Conservation (phyloP, 805 yeast species). For the Spathaspora boniae region DNA sequence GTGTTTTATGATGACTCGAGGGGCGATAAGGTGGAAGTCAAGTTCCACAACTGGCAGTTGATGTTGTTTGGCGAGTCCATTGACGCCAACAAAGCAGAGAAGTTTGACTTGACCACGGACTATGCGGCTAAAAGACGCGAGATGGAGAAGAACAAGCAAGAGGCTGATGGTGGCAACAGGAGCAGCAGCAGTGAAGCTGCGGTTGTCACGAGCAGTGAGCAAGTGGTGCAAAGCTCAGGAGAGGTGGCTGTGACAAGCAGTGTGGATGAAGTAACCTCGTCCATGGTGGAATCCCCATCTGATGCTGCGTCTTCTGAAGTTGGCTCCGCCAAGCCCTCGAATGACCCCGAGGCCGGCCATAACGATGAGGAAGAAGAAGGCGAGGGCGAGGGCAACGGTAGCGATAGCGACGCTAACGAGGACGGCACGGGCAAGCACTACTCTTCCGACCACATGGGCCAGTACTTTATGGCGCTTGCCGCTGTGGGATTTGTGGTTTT, state of each 20-base stretch:
- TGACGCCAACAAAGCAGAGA: constrained; percentile 60
- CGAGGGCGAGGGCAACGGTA: no score
- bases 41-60: constrained; percentile 68
- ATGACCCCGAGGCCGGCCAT: no score
- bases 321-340: no score
- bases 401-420: no score
- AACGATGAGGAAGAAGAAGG: no score
- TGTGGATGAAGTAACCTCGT: constrained; percentile 6
- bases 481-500: constrained; percentile 53
- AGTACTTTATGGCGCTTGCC: constrained; percentile 58
- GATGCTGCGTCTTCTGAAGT: no score
- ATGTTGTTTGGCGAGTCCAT: constrained; percentile 77
- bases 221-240: no score
- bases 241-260: no score
- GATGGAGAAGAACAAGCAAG: constrained; percentile 12
- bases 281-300: no score
- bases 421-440: constrained; percentile 36
- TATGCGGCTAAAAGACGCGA: constrained; percentile 38
- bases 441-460: constrained; percentile 47
- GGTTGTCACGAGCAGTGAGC: no score
- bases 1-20: constrained; percentile 45
- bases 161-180: no score
- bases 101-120: constrained; percentile 49
- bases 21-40: constrained; percentile 29
- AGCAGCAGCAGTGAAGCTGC: constrained; percentile 1